Evolutionary conservation across 2,329 filamentous ascomycete species (phyloP), one percentile per base, ranked within the genome.

Genomic region (Aspergillus brunneoviolaceus): DNA sequence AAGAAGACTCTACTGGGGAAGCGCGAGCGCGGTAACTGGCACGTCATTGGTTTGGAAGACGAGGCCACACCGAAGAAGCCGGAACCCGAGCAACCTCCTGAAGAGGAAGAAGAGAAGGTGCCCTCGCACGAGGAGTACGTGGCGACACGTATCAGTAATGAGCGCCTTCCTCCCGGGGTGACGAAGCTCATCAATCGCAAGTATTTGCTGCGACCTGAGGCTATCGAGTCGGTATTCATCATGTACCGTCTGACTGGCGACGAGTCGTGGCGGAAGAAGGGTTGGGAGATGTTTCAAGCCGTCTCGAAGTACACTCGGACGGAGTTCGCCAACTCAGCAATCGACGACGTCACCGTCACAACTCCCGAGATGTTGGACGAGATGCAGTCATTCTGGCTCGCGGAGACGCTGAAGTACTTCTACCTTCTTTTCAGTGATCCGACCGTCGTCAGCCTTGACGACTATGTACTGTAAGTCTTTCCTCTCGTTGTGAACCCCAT

Each of bases 191-290:
- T 65, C 1, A 68, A 68, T 11, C 69, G 74, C 3, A 70, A 76
- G 58, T 81, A 79, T 63, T 71, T 76, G 33, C 66, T 81, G 71
- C 70, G 78, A 7, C 90, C 90, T 21, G 90, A 94, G 76, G 90
- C 90, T 2, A 91, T 94, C 57, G 90, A 94, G 77, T 89, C 87
- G 14, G 85, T 95, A 4, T 94, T 91, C 74, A 84, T 91, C 70
- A 85, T 94, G 80, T 91, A 89, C 72, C 85, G 89, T 59, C 80
- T 91, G 60, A 92, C 89, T 0, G 89, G 89, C 27, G 85, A 90
- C 63, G 66, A 80, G 1, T 77, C 80, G 52, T 89, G 87, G 82
- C 85, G 85, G 69, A 83, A 89, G 60, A 86, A 86, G 70, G 89
- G 88, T 1, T 92, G 89, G 89, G 79, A 80, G 58, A 92, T 92